Evolutionary conservation across 306 rosid genomes (phyloP).

Genomic region (Dalbergia cultrata): DNA sequence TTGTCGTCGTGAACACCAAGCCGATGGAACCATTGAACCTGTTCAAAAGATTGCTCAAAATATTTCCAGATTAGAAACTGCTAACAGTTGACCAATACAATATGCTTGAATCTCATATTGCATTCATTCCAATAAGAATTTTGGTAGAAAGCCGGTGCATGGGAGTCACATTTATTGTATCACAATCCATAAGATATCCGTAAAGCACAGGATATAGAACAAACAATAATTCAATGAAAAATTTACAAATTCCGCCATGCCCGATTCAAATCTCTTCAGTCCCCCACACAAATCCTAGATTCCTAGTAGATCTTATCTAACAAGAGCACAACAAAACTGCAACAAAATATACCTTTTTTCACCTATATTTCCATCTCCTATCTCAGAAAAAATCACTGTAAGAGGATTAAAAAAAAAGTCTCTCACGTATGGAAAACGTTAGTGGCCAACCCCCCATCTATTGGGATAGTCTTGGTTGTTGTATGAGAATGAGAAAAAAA

Average conservation of each 20-base stretch:
- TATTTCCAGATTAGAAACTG: neutral
- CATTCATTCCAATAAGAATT: neutral
- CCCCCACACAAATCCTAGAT: conserved; percentile 6
- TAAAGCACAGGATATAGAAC: neutral
- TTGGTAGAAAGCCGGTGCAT: neutral
- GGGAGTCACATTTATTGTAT: conserved; percentile 23
- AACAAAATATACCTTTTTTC: neutral
- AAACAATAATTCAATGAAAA: conserved; percentile 14
- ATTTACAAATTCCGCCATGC: conserved; percentile 28
- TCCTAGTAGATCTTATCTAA: conserved; percentile 20
- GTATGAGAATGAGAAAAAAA: conserved; percentile 33
- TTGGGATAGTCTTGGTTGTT: conserved; percentile 5
- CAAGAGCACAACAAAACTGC: conserved; percentile 38
- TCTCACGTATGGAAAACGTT: neutral
- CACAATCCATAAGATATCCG: conserved; percentile 8
- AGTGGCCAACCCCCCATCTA: neutral
- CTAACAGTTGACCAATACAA: neutral
- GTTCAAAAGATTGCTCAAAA: neutral
- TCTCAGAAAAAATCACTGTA: conserved; percentile 22
- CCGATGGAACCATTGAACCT: neutral
- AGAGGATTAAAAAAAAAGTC: neutral
- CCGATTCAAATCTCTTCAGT: neutral
- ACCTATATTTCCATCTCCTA: conserved; percentile 30
- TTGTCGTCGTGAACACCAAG: neutral
- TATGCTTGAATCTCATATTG: neutral